These are phyloP conservation scores for Dunaliella primolecta DNA, from an alignment of 139 green algal species.

Conservation along the genomic window DNA sequence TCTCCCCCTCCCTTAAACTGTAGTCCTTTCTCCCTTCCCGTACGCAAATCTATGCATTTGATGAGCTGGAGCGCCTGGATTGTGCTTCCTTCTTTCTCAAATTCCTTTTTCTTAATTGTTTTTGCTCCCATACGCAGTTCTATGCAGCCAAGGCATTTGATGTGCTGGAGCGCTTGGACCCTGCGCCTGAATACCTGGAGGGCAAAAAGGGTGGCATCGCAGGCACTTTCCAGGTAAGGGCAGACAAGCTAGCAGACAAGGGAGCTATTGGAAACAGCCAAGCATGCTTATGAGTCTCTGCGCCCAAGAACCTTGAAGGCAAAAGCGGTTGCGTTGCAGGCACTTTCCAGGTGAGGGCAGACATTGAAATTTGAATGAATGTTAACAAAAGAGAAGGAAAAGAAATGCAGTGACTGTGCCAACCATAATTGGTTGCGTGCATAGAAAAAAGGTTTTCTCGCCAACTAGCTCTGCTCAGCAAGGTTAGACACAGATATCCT, in stretches of 20 bases:
- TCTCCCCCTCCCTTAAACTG: too few species aligned
- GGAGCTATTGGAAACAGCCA: not conserved
- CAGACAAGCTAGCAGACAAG: not conserved
- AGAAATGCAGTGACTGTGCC: not conserved
- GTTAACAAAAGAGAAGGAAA: not conserved
- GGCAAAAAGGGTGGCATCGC: constrained; percentile 74
- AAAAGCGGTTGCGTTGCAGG: constrained; percentile 76
- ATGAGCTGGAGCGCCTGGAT: too few species aligned
- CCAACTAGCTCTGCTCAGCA: not conserved
- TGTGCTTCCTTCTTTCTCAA: too few species aligned
- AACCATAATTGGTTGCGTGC: not conserved
- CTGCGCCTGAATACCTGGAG: constrained; percentile 68
- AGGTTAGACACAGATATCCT: not conserved
- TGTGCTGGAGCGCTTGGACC: constrained; percentile 75
- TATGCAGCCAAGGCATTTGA: constrained; percentile 59
- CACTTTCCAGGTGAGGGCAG: constrained; percentile 57
- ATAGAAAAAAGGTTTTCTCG: not conserved
- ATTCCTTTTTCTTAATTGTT: too few species aligned
- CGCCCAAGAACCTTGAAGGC: constrained; percentile 70
- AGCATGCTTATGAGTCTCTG: constrained; percentile 20
- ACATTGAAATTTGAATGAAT: not conserved
- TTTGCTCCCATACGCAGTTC: not conserved
- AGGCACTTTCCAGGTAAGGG: constrained; percentile 65
- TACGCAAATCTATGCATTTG: too few species aligned
- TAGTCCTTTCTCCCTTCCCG: too few species aligned